These are phyloP conservation scores for Globisporangium parvum DNA, from an alignment of 352 stramenopile genomes.

Conservation along the genomic window DNA sequence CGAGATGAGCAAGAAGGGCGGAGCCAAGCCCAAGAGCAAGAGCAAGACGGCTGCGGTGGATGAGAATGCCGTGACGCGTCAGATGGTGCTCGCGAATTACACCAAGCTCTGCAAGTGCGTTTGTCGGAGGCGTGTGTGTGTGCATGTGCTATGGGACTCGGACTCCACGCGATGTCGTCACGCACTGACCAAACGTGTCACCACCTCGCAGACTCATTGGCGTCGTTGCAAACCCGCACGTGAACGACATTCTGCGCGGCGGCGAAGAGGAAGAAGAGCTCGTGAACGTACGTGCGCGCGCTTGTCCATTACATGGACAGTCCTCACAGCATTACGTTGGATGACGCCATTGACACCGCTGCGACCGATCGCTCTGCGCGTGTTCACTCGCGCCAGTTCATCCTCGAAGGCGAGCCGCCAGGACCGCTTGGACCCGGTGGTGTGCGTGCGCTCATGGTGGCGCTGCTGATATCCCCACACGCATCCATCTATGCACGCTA, in stretches of 20 bases:
- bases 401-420: conserved; percentile 67
- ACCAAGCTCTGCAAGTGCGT: conserved; percentile 70
- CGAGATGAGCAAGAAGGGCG: conserved; percentile 63
- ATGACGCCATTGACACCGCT: neutral
- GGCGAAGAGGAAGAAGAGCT: conserved; percentile 63
- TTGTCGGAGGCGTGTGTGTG: too few relatives aligned
- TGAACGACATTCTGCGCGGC: conserved; percentile 65
- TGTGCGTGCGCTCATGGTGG: conserved; percentile 58
- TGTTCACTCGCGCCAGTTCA: conserved; percentile 32
- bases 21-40: conserved; percentile 36
- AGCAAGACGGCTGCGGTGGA: conserved; percentile 47
- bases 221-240: conserved; percentile 50
- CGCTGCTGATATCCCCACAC: conserved; percentile 78
- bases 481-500: conserved; percentile 2
- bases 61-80: conserved; percentile 59
- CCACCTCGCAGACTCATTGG: conserved; percentile 52
- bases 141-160: too few relatives aligned
- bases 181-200: neutral
- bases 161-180: neutral
- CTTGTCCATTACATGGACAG: too few relatives aligned
- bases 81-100: conserved; percentile 62
- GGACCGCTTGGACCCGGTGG: conserved; percentile 52
- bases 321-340: too few relatives aligned
- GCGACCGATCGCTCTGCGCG: too few relatives aligned
- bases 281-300: conserved; percentile 37